These are phyloP conservation scores for Trichoderma simmonsii DNA, from an alignment of 2,329 filamentous ascomycete species.

Conservation along the genomic window DNA sequence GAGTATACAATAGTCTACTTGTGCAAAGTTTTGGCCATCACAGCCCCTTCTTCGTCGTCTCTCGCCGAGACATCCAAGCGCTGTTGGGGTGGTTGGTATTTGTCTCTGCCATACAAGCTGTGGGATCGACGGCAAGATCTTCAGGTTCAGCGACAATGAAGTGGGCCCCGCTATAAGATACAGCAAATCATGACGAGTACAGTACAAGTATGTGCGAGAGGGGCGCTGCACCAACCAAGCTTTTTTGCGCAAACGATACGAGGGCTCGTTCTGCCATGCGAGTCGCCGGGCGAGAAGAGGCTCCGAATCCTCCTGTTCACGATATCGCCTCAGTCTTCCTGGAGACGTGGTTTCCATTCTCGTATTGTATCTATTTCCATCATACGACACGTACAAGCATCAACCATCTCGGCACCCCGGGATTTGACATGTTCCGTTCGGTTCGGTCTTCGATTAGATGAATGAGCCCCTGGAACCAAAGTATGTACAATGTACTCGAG, in stretches of 20 bases:
- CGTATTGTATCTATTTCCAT: not conserved
- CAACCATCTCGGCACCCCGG: not conserved
- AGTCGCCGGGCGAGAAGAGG: not conserved
- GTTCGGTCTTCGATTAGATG: not conserved
- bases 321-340: not conserved
- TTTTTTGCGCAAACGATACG: not conserved
- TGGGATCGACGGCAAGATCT: constrained; percentile 14
- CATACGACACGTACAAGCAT: not conserved
- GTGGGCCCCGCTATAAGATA: not conserved
- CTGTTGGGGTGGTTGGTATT: not conserved
- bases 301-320: not conserved
- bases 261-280: not conserved
- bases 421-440: not conserved
- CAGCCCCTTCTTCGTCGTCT: not conserved
- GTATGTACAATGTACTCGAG: not conserved
- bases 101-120: not conserved
- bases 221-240: constrained; percentile 6
- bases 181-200: constrained; percentile 13
- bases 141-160: constrained; percentile 17
- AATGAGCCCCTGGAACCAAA: not conserved
- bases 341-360: not conserved
- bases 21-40: not conserved
- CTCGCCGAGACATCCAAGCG: not conserved
- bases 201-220: not conserved
- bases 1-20: not conserved